phyloP scores from a whole-genome alignment of 306 rosid species.

The Gynostemma pentaphyllum region DNA sequence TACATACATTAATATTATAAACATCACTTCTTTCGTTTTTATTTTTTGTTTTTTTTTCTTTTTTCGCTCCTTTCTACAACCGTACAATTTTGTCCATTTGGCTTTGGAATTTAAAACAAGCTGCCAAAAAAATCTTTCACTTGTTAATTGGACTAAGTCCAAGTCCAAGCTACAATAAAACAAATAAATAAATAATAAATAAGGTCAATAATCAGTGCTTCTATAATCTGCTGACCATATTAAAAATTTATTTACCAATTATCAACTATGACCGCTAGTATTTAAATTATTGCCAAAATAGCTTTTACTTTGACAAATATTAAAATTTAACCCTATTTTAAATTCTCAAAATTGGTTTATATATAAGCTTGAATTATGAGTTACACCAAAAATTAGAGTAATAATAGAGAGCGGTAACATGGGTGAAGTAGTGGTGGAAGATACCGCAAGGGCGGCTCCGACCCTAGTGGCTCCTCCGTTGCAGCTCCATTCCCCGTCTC shows the following conservation, averaged over 20 bases:
- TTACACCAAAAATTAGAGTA: too few species aligned
- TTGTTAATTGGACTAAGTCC: not conserved
- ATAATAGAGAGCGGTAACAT: too few species aligned
- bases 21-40: too few species aligned
- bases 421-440: not conserved
- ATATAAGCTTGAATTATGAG: too few species aligned
- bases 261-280: not conserved
- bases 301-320: not conserved
- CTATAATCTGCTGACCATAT: not conserved
- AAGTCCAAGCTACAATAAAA: not conserved
- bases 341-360: not conserved
- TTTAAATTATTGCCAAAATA: not conserved
- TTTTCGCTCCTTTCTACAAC: too few species aligned
- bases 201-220: not conserved
- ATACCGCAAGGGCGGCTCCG: not conserved
- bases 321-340: not conserved
- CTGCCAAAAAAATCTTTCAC: not conserved
- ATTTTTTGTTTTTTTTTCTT: too few species aligned
- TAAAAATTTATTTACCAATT: not conserved
- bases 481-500: conserved; percentile 12
- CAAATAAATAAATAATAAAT: too few species aligned
- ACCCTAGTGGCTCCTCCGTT: conserved; percentile 11
- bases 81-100: too few species aligned
- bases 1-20: too few species aligned
- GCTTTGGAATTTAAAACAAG: not conserved